Conservation (phyloP, 169 alveolate species). For the Plasmodium fragile region DNA sequence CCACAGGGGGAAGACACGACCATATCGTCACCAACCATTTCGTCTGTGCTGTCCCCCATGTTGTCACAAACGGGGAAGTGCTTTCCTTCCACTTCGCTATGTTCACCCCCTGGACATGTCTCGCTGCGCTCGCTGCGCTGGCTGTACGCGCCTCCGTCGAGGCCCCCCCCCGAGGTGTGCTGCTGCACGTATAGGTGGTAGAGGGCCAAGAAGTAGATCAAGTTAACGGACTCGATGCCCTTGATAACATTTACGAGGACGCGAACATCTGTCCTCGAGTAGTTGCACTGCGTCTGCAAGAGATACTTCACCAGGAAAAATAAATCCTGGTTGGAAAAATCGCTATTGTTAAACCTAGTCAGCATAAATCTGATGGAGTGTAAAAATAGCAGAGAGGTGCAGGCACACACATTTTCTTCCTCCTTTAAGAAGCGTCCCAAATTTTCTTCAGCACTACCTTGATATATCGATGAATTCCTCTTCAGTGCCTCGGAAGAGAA, state of each 20-base stretch:
- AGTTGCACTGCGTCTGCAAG: constrained; percentile 44
- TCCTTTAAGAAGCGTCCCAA: constrained; percentile 17
- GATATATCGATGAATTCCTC: neutral
- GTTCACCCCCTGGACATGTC: neutral
- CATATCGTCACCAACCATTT: neutral
- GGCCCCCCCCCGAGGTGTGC: neutral
- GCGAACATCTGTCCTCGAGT: neutral
- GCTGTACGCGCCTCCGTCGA: neutral
- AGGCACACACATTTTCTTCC: constrained; percentile 43
- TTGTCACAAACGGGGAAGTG: neutral
- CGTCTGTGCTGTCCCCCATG: neutral
- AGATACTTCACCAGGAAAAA: constrained; percentile 55
- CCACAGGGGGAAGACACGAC: neutral
- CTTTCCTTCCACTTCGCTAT: neutral
- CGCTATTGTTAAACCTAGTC: constrained; percentile 8
- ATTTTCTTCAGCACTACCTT: constrained; percentile 6
- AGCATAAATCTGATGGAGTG: constrained; percentile 53
- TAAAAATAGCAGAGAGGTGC: constrained; percentile 55
- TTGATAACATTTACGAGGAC: constrained; percentile 50
- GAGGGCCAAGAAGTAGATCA: constrained; percentile 29
- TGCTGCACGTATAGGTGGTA: constrained; percentile 28
- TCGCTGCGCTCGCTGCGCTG: neutral
- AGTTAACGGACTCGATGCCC: constrained; percentile 43
- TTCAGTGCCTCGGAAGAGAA: constrained; percentile 8
- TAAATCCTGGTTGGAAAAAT: constrained; percentile 40